phyloP scores from a whole-genome alignment of 2,329 filamentous ascomycete species.

The Colletotrichum zoysiae region DNA sequence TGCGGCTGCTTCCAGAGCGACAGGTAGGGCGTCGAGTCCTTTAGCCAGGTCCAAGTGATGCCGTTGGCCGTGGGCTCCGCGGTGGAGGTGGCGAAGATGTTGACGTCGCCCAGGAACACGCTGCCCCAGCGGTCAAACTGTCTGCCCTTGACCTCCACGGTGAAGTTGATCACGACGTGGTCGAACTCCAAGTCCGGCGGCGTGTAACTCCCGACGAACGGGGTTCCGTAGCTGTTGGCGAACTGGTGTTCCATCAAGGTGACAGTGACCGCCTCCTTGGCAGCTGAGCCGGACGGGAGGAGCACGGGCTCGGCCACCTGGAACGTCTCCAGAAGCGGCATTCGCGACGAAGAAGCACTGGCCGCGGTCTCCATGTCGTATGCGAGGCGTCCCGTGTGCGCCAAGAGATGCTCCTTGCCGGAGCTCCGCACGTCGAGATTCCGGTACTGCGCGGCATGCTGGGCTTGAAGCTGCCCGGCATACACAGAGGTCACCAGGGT shows the following conservation, averaged over 20 bases:
- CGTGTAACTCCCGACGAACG: conserved; percentile 75
- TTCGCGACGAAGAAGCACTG: not conserved
- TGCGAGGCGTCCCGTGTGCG: conserved; percentile 14
- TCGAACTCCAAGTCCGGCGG: conserved; percentile 80
- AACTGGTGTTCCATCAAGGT: conserved; percentile 79
- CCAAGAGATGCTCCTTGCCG: conserved; percentile 17
- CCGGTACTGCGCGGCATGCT: conserved; percentile 9
- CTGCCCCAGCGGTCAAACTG: conserved; percentile 83
- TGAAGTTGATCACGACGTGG: conserved; percentile 82
- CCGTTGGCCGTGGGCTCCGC: conserved; percentile 77
- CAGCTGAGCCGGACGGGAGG: conserved; percentile 55
- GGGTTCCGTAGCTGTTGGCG: conserved; percentile 76
- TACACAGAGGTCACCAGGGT: not conserved
- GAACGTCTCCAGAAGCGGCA: conserved; percentile 68
- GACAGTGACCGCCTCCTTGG: conserved; percentile 51
- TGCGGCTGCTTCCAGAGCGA: conserved; percentile 77
- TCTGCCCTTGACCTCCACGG: conserved; percentile 75
- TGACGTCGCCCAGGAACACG: conserved; percentile 81
- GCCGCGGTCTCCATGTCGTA: conserved; percentile 19
- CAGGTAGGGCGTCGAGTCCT: conserved; percentile 81
- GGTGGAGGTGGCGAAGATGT: conserved; percentile 86
- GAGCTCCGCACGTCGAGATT: not conserved
- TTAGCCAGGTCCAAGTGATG: conserved; percentile 81
- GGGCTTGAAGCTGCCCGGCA: conserved; percentile 13
- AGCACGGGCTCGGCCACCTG: conserved; percentile 77